Conservation (phyloP, 305 asterid species). For the Ilex paraguariensis region DNA sequence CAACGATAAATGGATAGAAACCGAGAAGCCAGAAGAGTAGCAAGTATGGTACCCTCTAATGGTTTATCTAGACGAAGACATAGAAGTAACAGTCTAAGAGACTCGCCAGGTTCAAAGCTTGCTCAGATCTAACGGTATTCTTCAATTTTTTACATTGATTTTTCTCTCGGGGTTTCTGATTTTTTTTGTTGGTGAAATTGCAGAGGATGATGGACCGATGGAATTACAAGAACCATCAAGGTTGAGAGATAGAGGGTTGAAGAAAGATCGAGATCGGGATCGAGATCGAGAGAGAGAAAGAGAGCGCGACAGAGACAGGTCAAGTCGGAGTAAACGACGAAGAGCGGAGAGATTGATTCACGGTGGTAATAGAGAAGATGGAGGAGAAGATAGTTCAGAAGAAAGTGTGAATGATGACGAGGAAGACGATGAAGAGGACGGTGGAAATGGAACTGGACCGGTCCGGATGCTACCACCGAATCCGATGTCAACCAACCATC, state of each 20-base stretch:
- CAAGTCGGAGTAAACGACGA: constrained; percentile 58
- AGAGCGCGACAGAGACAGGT: constrained; percentile 69
- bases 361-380: constrained; percentile 38
- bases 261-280: constrained; percentile 86
- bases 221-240: constrained; percentile 80
- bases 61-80: constrained; percentile 84
- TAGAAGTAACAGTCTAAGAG: constrained; percentile 76
- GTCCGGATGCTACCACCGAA: constrained; percentile 42
- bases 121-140: constrained; percentile 20
- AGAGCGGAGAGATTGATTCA: constrained; percentile 55
- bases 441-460: constrained; percentile 9
- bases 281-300: constrained; percentile 53
- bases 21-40: constrained; percentile 83
- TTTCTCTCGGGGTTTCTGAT: constrained; percentile 7
- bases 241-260: constrained; percentile 68
- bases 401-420: constrained; percentile 89
- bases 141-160: neutral
- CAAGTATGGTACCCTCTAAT: constrained; percentile 72
- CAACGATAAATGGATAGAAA: constrained; percentile 67
- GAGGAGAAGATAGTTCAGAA: constrained; percentile 76
- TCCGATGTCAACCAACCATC: constrained; percentile 26
- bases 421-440: constrained; percentile 43
- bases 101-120: constrained; percentile 62
- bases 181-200: constrained; percentile 8
- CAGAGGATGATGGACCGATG: constrained; percentile 86